phyloP scores from a whole-genome alignment of 441 rosid species.

The Populus hybrid region DNA sequence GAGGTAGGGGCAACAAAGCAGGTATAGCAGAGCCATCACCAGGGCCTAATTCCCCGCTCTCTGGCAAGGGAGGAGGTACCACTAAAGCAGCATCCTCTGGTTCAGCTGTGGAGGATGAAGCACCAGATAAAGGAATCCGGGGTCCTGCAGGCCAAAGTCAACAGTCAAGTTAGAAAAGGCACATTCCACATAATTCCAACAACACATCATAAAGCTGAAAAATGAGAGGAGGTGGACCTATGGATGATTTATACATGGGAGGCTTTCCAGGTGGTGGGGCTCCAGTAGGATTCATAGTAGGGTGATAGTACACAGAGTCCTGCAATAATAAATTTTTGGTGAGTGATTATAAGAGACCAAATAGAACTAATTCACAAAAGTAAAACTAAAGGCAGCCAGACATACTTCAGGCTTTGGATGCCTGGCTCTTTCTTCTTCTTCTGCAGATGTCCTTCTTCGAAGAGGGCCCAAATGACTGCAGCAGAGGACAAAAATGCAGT shows the following conservation, averaged over 20 bases:
- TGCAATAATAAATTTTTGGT: conserved; percentile 27
- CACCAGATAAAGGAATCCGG: conserved; percentile 64
- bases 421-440: conserved; percentile 77
- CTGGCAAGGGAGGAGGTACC: conserved; percentile 69
- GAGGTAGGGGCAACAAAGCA: conserved; percentile 69
- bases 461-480: conserved; percentile 91
- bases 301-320: conserved; percentile 98
- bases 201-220: neutral
- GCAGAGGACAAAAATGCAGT: conserved; percentile 27
- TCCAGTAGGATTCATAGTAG: conserved; percentile 92
- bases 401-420: conserved; percentile 88
- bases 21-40: conserved; percentile 42
- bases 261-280: conserved; percentile 99
- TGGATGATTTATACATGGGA: conserved; percentile 88
- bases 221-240: conserved; percentile 43
- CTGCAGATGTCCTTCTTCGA: conserved; percentile 68
- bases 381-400: conserved; percentile 11
- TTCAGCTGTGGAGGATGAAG: conserved; percentile 53
- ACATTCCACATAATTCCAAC: neutral
- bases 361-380: conserved; percentile 2
- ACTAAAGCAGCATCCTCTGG: conserved; percentile 56
- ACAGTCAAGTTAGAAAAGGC: conserved; percentile 6
- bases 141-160: conserved; percentile 53
- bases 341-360: conserved; percentile 7
- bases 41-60: conserved; percentile 31